Conservation (phyloP, 2,329 filamentous ascomycete species). For the Diaporthe capsici region DNA sequence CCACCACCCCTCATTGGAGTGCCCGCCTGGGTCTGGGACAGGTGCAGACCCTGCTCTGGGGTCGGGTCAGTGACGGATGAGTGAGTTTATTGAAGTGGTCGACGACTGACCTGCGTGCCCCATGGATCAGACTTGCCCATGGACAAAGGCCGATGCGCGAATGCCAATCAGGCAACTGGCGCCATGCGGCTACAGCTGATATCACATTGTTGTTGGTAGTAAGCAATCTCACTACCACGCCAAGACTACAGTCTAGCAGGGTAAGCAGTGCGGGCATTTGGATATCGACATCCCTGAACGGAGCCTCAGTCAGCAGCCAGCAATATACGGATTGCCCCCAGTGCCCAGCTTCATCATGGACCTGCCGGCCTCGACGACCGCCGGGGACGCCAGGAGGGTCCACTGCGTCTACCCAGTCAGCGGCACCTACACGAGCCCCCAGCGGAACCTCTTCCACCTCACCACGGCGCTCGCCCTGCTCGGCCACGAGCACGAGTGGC, state of each 20-base stretch:
- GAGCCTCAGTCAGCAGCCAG: background rate
- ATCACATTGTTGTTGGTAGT: background rate
- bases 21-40: background rate
- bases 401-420: constrained; percentile 1
- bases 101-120: background rate
- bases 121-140: background rate
- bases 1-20: background rate
- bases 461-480: constrained; percentile 1
- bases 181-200: background rate
- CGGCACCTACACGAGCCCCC: constrained; percentile 10
- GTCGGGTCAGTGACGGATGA: background rate
- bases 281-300: background rate
- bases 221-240: background rate
- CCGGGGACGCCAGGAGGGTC: background rate
- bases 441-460: constrained; percentile 5
- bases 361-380: background rate
- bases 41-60: background rate
- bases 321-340: background rate
- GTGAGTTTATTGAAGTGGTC: background rate
- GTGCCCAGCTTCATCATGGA: background rate
- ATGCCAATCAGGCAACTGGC: background rate
- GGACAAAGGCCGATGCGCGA: background rate
- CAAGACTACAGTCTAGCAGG: background rate
- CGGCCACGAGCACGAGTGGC: constrained; percentile 26
- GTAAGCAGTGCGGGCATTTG: background rate